Evolutionary conservation across 1,284 basidiomycete genomes (phyloP), one percentile per base, ranked within the genome.

Genomic region (Ganoderma leucocontextum): DNA sequence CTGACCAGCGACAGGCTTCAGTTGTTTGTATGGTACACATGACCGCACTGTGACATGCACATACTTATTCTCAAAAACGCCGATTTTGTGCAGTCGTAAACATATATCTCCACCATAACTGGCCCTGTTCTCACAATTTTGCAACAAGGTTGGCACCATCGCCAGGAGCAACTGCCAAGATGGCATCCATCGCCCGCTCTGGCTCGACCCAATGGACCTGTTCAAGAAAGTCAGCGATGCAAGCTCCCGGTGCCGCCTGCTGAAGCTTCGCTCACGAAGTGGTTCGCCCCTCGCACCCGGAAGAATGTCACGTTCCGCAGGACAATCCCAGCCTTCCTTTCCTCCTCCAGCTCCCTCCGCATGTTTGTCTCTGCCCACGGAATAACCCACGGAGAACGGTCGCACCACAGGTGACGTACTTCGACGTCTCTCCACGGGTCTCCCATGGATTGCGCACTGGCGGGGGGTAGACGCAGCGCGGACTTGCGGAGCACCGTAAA

Each of bases 331-430:
- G 36, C 44, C 49, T 29, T 49, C 17, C 35, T 39, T 7, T 38
- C 67, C 3, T 52, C 47, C 10, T 62, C 61, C 8, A 52, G 19
- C 33, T 39, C 36, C 47, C 15, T 33, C n/a, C 61, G 47, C 36
- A 49, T 52, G 44, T 29, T 39, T 19, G 8, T 29, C 29, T 22
- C 44, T 10, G 29, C 42, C 44, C 49, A 53, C 33, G 7, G 44
- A 42, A 68, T 63, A 39, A 70, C 62, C 69, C 69, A 72, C 12
- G 62, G 33, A 6, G 71, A 68, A 5, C 36, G 60, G 47, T 70
- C 67, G 60, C 66, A 53, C 71, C 68, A 72, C 52, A 72, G 8
- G 4, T 62, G 58, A 10, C 68, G 64, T 5, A 72, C 60, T 36
- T 70, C 65, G 39, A 69, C 63, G 4, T 55, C 39, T 8, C 59